Evolutionary conservation across 129 eudicot species (phyloP).

Genomic region (Pulicaria dysenterica): DNA sequence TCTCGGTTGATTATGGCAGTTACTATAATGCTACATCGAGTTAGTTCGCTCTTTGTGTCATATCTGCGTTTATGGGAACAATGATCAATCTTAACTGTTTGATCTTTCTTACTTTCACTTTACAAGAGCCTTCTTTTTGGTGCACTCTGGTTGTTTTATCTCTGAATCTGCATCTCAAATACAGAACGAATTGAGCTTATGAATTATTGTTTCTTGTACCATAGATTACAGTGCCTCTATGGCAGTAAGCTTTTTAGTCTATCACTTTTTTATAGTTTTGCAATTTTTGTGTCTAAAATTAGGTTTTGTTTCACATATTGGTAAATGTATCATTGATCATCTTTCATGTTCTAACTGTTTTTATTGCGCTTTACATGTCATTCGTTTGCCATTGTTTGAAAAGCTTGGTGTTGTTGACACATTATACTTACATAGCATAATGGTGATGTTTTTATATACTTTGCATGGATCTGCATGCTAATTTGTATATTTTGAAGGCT

Average conservation of each 20-base stretch:
- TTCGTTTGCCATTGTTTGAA: neutral
- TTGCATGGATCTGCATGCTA: neutral
- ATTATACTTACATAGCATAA: neutral
- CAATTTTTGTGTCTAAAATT: neutral
- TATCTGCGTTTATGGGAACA: neutral
- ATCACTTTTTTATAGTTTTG: neutral
- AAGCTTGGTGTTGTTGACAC: neutral
- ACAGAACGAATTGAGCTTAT: neutral
- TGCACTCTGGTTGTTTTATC: neutral
- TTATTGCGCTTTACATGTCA: neutral
- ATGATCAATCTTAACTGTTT: neutral
- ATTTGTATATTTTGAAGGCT: constrained; percentile 30
- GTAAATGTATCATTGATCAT: neutral
- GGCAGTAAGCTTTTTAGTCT: neutral
- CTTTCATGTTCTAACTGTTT: neutral
- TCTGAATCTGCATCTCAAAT: neutral
- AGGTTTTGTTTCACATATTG: neutral
- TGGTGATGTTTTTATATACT: neutral
- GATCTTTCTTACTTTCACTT: neutral
- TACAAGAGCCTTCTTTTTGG: neutral
- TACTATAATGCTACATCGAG: constrained; percentile 6
- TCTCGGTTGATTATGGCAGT: neutral
- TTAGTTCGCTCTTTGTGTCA: neutral
- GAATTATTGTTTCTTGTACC: neutral
- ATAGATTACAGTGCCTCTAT: neutral